These are phyloP conservation scores for Peribolospora kevripleyi DNA, from an alignment of 768 basidiomycete species.

Conservation along the genomic window DNA sequence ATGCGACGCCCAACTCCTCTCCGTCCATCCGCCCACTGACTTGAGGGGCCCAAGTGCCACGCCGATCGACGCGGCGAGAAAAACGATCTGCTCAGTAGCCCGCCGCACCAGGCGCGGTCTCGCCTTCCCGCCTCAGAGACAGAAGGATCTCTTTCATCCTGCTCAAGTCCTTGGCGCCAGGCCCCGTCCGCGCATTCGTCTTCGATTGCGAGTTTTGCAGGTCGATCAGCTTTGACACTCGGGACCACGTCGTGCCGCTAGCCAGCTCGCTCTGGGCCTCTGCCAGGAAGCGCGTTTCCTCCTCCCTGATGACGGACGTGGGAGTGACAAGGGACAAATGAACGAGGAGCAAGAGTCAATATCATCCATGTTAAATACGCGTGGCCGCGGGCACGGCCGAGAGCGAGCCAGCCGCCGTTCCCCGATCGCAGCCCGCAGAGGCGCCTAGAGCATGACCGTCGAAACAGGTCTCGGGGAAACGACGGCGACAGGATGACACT, in stretches of 20 bases:
- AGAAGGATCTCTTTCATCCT: constrained; percentile 83
- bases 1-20: no score
- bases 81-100: constrained; percentile 36
- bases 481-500: not conserved
- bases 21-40: no score
- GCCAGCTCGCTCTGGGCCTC: constrained; percentile 51
- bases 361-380: not conserved
- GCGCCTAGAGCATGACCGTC: not conserved
- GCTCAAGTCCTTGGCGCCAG: constrained; percentile 66
- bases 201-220: constrained; percentile 95
- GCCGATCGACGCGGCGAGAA: no score
- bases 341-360: not conserved
- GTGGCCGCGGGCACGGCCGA: no score
- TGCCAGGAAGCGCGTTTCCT: constrained; percentile 56
- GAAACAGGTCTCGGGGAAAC: not conserved
- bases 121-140: constrained; percentile 68
- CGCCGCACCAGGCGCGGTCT: constrained; percentile 69
- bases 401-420: no score
- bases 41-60: no score
- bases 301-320: constrained; percentile 34
- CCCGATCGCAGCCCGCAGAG: not conserved
- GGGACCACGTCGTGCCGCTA: constrained; percentile 82
- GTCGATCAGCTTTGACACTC: constrained; percentile 63
- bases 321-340: not conserved
- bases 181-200: constrained; percentile 62